phyloP scores from a whole-genome alignment of 2,329 filamentous ascomycete species.

The Trichoderma guizhouense region DNA sequence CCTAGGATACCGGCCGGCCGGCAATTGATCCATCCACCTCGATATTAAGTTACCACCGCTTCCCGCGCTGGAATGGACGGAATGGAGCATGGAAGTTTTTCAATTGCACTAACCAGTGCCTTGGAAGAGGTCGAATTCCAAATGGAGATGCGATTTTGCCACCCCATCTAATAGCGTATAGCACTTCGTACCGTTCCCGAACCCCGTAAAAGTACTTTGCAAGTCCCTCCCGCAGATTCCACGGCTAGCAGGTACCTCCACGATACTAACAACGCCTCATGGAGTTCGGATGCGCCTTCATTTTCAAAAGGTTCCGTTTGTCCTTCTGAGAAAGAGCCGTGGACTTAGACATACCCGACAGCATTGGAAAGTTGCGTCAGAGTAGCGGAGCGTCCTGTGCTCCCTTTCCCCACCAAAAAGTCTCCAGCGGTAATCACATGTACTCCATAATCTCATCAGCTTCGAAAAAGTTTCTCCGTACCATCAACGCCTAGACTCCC shows the following conservation, averaged over 20 bases:
- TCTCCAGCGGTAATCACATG: conserved; percentile 16
- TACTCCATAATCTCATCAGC: conserved; percentile 11
- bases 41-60: not conserved
- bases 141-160: not conserved
- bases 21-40: not conserved
- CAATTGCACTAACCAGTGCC: not conserved
- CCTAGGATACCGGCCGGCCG: not conserved
- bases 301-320: not conserved
- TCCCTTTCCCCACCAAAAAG: conserved; percentile 6
- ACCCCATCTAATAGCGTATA: not conserved
- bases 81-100: not conserved
- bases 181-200: not conserved
- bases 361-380: conserved; percentile 8
- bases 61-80: not conserved
- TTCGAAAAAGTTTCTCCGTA: conserved; percentile 3
- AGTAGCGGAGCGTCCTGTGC: conserved; percentile 8
- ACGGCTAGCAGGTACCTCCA: not conserved
- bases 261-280: not conserved
- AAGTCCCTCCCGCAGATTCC: not conserved
- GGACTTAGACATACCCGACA: not conserved
- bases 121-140: not conserved
- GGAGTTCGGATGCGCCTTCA: not conserved
- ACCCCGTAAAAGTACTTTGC: not conserved
- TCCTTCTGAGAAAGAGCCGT: not conserved
- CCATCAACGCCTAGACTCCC: not conserved